Evolutionary conservation across 352 stramenopile genomes (phyloP), one percentile per base, ranked within the genome.

Genomic region (Pythium aquatile): DNA sequence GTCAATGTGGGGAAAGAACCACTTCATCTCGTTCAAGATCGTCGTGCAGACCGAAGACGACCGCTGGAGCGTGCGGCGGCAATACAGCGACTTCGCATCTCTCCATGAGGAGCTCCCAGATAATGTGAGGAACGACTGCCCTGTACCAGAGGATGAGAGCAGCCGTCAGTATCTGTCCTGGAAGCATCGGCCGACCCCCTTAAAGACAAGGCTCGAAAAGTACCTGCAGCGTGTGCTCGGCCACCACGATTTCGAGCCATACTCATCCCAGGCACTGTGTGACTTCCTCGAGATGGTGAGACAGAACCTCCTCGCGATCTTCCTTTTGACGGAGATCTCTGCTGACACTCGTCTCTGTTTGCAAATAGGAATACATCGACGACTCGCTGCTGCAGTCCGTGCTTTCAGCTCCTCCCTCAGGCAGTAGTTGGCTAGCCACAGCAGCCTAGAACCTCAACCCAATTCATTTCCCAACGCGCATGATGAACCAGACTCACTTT

Each of bases 11-110:
- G 79, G 79, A 40, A 86, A 90, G 60, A 82, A 81, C 40, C 69
- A 79, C 7, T 92, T 90, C 46, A 72, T 90, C 13, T 87, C 81
- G 17, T 92, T 85, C 70, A 90, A 92, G 67, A 78, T 92, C 58
- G 74, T 89, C 29, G 75, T 92, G 2, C 70, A 82, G 54, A 89
- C 83, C 0, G 81, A 92, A 17, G 83, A 89, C 20, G 83, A 92
- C 47, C 64, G 71, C 20, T 92, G 83, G 83, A 89, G 63, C 3
- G 66, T 92, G 39, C 72, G 83, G 33, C 79, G 83, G 1, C 76
- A 87, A 30, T 89, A 88, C 59, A 78, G 67, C 35, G 83, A 92
- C 58, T 92, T 92, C 68, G 79, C 54, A 17, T 55, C 75, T 32
- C 68, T 92, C 5, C 69, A 90, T 20, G 78, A 89, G 24, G 71